Base-by-base conservation (phyloP, 352 stramenopile species). In the Globisporangium spiculum region DNA sequence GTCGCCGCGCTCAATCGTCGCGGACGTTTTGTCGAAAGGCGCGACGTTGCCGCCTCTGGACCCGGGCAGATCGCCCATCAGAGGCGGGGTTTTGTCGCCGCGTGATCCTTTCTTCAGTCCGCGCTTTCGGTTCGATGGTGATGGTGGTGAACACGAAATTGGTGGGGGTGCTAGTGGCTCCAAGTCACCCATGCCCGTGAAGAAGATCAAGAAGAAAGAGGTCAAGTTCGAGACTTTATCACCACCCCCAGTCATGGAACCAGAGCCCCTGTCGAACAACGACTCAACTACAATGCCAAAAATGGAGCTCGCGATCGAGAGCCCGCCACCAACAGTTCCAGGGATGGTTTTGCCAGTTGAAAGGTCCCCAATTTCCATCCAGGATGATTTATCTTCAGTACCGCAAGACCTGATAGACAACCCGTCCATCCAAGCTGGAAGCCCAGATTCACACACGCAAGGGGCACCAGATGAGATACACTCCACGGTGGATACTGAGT, bases 61-160 rank as follows among this genome's bases (percentile, higher is more conserved):
- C 18, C 24, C 48, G 52, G 22, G 50, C 62, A n/a, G 41, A 61
- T 58, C n/a, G 3, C 57, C 46, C 26, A 60, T 30, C n/a, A 41
- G 36, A 65, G 64, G 57, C 12, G 38, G 38, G 10, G 7, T 26
- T 7, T 63, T 89, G 55, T 81, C 74, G 3, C 81, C 84, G 5
- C 76, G 74, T 9, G 81, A 90, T 65, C 78, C 81, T 26, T 90
- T 92, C 65, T 90, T 89, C 72, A 92, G 81, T 46, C 84, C 81
- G 34, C 75, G 80, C 14, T 90, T 85, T 68, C 75, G 79, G n/a
- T 91, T 90, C 55, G 72, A 82, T 22, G 65, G 66, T 14, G 57
- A 9, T 36, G 36, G 18, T 60, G 26, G 4, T 36, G 2, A 20
- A 20, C 1, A 14, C 10, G 38, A 18, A 46, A 46, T 5, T 14